Base-by-base conservation (phyloP, 2,329 filamentous ascomycete genomes). In the Botryotinia globosa region DNA sequence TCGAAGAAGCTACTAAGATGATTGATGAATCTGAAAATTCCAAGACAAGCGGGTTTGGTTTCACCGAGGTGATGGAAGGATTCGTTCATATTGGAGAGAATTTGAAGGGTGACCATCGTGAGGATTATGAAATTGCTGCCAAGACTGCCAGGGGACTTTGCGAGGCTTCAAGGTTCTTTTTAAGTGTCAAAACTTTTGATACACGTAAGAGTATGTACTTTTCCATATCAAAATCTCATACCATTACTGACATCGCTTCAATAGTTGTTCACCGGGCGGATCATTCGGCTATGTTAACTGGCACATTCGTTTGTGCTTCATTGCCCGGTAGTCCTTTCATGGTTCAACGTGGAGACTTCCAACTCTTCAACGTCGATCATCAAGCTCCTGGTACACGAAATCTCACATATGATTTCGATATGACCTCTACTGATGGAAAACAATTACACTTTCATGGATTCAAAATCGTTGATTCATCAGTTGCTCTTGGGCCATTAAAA, bases 41-140 rank as follows among this genome's bases (percentile, higher is more conserved):
- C 1, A 77, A 85, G 45, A 83, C 85, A 16, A 81, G 81, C 61
- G 87, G 88, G 0, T 85, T 90, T 71, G 86, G 86, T 37, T 91
- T 91, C 77, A 87, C 87, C 0, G 89, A 91, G 79, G 85, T 90
- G 73, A 90, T 91, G 88, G 85, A 86, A 12, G 89, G 89, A 16
- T 87, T 87, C 75, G 83, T 92, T 39, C 87, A 89, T 75, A 79
- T 81, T 64, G 83, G 84, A 56, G 78, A 80, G 16, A 81, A 80
- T 42, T 78, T 85, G 58, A 78, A 78, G 9, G 82, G 83, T 16
- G 84, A 87, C 76, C 83, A 84, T 62, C 82, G 82, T 25, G 83
- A 85, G n/a, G 85, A 86, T 3, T 90, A 87, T 77, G 82, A 86
- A 73, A 82, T 85, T 32, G 87, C 87, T 3, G 84, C 84, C 59